Evolutionary conservation across 2,329 filamentous ascomycete genomes (phyloP).

Genomic region (Neonectria faginata): DNA sequence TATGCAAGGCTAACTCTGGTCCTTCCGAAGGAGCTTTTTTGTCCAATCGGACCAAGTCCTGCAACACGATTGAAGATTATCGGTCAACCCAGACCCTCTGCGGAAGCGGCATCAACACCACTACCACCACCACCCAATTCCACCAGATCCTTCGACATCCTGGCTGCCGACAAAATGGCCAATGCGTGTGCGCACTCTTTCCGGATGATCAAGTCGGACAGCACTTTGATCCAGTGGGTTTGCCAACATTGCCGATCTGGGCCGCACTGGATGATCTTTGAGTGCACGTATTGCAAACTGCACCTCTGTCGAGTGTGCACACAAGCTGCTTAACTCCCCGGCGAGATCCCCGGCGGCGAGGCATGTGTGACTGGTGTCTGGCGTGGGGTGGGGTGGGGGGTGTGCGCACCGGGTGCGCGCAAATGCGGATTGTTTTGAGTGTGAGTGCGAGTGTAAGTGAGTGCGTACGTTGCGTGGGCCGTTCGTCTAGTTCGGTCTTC

Average conservation of each 20-base stretch:
- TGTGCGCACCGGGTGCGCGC: slow-evolving; percentile 1
- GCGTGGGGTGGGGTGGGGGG: slow-evolving; percentile 23
- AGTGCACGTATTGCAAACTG: slow-evolving; percentile 76
- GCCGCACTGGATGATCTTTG: slow-evolving; percentile 75
- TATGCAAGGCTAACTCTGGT: slow-evolving; percentile 43
- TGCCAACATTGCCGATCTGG: slow-evolving; percentile 74
- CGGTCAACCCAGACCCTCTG: slow-evolving; percentile 26
- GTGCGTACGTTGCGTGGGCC: slow-evolving; percentile 22
- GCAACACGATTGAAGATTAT: slow-evolving; percentile 36
- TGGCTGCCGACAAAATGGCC: slow-evolving; percentile 56
- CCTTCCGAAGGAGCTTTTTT: slow-evolving; percentile 32
- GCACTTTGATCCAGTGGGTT: slow-evolving; percentile 72
- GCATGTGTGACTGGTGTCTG: slow-evolving; percentile 36
- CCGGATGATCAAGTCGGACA: slow-evolving; percentile 75
- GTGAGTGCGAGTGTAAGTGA: not conserved
- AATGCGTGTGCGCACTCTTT: slow-evolving; percentile 72
- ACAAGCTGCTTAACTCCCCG: slow-evolving; percentile 49
- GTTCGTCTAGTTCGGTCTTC: slow-evolving; percentile 23
- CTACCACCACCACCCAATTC: slow-evolving; percentile 31
- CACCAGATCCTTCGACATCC: slow-evolving; percentile 29
- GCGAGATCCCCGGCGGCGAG: slow-evolving; percentile 29
- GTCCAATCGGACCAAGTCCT: slow-evolving; percentile 42
- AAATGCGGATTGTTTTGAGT: slow-evolving; percentile 9
- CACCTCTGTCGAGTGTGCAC: slow-evolving; percentile 72
- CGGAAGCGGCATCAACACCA: slow-evolving; percentile 34